phyloP scores from a whole-genome alignment of 495 filamentous ascomycete species.

The Neurospora pannonica region DNA sequence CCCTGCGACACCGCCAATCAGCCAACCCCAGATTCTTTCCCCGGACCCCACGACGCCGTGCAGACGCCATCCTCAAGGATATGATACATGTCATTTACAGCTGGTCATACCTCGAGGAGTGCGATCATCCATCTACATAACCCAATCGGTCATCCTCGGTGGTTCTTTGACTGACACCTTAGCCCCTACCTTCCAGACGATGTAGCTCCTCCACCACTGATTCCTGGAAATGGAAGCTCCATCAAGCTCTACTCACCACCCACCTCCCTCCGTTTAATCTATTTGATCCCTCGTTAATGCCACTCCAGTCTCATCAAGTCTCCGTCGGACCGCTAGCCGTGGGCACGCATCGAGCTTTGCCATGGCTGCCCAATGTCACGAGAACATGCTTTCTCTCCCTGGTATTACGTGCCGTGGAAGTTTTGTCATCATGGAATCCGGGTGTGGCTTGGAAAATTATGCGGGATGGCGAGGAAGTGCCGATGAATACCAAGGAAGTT shows the following conservation, averaged over 20 bases:
- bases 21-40: neutral
- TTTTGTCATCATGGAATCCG: neutral
- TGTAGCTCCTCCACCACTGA: neutral
- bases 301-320: neutral
- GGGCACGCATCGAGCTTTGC: neutral
- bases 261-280: neutral
- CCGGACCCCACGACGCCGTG: neutral
- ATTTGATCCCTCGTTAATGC: neutral
- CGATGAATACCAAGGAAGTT: neutral
- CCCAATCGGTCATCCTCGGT: neutral
- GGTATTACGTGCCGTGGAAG: neutral
- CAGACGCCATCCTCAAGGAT: neutral
- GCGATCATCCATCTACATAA: neutral
- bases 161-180: neutral
- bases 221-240: neutral
- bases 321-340: neutral
- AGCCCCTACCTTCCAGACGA: neutral
- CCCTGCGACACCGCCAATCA: neutral
- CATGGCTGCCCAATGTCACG: neutral
- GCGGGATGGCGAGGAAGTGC: neutral
- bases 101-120: neutral
- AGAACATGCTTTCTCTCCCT: neutral
- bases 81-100: neutral
- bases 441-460: neutral
- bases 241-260: neutral